phyloP scores from a whole-genome alignment of 2,329 filamentous ascomycete species.

The Apiospora phragmitis region DNA sequence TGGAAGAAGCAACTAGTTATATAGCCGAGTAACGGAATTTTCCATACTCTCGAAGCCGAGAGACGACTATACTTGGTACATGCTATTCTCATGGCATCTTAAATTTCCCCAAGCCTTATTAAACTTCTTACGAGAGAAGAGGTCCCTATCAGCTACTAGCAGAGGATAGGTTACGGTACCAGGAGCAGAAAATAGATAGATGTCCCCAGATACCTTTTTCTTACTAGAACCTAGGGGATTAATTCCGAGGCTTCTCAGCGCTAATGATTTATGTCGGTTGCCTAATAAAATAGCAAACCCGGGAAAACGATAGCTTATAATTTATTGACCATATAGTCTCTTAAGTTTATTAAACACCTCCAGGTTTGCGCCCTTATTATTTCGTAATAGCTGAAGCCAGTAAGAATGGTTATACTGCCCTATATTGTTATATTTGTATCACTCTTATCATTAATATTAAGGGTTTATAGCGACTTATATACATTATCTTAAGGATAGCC shows the following conservation, averaged over 20 bases:
- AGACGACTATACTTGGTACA: neutral
- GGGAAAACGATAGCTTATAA: neutral
- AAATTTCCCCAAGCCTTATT: neutral
- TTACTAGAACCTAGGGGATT: neutral
- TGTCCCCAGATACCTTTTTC: neutral
- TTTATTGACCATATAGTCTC: neutral
- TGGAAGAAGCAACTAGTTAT: slow-evolving; percentile 6
- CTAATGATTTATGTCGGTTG: neutral
- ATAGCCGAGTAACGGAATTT: slow-evolving; percentile 3
- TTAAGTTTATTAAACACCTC: neutral
- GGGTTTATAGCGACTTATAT: neutral
- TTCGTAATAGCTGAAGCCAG: slow-evolving; percentile 11
- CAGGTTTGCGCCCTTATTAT: neutral
- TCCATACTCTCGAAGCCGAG: neutral
- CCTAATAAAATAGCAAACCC: neutral
- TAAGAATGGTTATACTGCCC: neutral
- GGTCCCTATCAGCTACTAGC: neutral
- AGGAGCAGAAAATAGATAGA: neutral
- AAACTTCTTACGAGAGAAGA: neutral
- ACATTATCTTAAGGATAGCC: neutral
- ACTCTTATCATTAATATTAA: neutral
- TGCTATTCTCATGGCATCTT: neutral
- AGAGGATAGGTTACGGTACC: neutral
- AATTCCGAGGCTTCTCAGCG: neutral
- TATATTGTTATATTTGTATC: neutral